A percentile compares a stretch with the other conserved stretches of the same genome.
Conservation (phyloP, 164 flowering plant genomes). For the Aristolochia contorta region DNA sequence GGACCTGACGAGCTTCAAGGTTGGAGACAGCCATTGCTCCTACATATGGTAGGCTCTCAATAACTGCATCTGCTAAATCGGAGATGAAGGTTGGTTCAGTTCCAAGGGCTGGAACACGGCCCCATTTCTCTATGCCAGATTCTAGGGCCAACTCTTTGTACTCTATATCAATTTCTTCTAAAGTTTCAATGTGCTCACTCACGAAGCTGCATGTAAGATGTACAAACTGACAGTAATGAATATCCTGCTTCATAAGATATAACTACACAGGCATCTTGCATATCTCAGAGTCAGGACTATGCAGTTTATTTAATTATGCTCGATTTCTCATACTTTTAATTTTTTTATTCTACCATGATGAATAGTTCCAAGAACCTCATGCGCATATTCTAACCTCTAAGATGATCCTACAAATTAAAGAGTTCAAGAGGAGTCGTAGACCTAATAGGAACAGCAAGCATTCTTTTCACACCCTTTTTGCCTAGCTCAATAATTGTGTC, state of each 20-base stretch:
- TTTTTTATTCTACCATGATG: too few species aligned
- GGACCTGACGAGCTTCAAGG: conserved; percentile 95
- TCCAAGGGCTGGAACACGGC: conserved; percentile 95
- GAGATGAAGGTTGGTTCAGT: conserved; percentile 88
- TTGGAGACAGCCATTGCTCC: conserved; percentile 97
- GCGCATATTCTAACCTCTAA: too few species aligned
- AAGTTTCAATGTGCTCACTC: conserved; percentile 96
- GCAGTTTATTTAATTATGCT: too few species aligned
- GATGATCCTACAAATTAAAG: too few species aligned
- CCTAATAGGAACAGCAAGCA: conserved; percentile 97
- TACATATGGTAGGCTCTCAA: conserved; percentile 93
- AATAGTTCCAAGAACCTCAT: too few species aligned
- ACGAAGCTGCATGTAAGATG: conserved; percentile 59
- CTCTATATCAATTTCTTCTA: conserved; percentile 97
- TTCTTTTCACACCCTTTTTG: conserved; percentile 68
- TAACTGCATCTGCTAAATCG: conserved; percentile 97
- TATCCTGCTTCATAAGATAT: too few species aligned
- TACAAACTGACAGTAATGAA: background rate
- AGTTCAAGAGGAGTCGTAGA: conserved; percentile 9
- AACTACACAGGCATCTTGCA: too few species aligned
- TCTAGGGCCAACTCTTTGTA: conserved; percentile 88
- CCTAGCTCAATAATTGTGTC: conserved; percentile 88
- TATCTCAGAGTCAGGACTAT: too few species aligned
- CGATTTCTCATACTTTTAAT: too few species aligned
- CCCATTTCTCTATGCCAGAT: conserved; percentile 92